These are phyloP conservation scores for Tubosaeta brunneosetosa DNA, from an alignment of 768 basidiomycete genomes.

Conservation along the genomic window DNA sequence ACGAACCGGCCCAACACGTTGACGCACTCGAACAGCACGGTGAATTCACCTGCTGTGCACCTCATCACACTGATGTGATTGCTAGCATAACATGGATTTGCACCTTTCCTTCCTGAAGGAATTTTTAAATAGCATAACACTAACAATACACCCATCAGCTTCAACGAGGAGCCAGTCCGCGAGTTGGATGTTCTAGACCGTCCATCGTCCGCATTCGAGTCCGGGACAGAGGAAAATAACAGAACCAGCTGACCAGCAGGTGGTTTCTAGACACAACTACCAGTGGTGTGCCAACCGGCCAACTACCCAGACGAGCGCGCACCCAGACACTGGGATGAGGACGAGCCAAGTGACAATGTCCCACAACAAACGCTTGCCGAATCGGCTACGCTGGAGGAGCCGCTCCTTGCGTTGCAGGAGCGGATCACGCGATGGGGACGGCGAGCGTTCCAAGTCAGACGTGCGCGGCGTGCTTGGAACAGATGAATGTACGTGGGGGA, in stretches of 20 bases:
- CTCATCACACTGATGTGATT: neutral
- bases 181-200: neutral
- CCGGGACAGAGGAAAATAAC: neutral
- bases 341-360: constrained; percentile 80
- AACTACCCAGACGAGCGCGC: constrained; percentile 52
- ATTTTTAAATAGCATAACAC: neutral
- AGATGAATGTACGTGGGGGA: constrained; percentile 45
- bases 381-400: constrained; percentile 69
- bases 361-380: constrained; percentile 72
- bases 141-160: neutral
- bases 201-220: constrained; percentile 2
- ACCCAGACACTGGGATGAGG: constrained; percentile 54
- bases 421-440: constrained; percentile 48
- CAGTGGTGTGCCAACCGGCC: constrained; percentile 51
- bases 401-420: constrained; percentile 84
- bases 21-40: neutral
- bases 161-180: neutral
- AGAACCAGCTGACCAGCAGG: constrained; percentile 7
- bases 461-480: constrained; percentile 16
- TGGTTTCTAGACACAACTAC: constrained; percentile 30
- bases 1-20: neutral
- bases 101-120: neutral
- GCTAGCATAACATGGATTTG: neutral
- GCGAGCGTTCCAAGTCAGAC: constrained; percentile 16
- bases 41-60: neutral